Base-by-base conservation (phyloP, 179 eudicot genomes). In the Beta lomatogona region DNA sequence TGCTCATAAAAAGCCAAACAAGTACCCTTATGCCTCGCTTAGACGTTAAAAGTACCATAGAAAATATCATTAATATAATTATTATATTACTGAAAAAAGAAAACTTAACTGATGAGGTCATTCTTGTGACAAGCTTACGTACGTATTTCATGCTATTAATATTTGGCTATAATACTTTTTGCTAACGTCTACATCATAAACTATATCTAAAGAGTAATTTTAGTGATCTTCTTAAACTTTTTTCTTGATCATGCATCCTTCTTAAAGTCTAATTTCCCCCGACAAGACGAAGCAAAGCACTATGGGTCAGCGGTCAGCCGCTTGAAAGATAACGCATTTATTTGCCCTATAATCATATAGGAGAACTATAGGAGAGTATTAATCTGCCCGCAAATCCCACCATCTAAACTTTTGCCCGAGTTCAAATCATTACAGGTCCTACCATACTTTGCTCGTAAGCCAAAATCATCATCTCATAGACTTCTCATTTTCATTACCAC, bases 371-470 rank as follows among this genome's bases (percentile, higher is more conserved):
- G 5, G 21, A 44, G 59, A 72, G 22, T 15, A 66, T 22, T 67
- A 53, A 54, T 5, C 77, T 61, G 83, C 83, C 83, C 72, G 83
- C 45, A 54, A 79, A 48, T 36, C 83, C 85, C 90, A 88, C 89
- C 72, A 88, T 86, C 28, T 77, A 48, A 85, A 75, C 7, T 12
- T 65, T 44, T 77, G 80, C 84, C 83, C 88, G 70, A 71, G n/a
- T 87, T 81, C 83, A 74, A 81, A 87, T 90, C 85, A 90, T 90
- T 78, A 79, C 77, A 75, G 82, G 88, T 48, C 86, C 90, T 89
- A 80, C 72, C 77, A 64, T 72, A 71, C 90, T 89, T 89, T 88
- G 77, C 83, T 84, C 86, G 60, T 80, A 90, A 89, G 93, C 87
- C 87, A 84, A 70, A 68, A 87, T 90, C 90, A 90, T 89, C 65